Conservation (phyloP, 805 yeast species). For the Ogataea ganodermae region DNA sequence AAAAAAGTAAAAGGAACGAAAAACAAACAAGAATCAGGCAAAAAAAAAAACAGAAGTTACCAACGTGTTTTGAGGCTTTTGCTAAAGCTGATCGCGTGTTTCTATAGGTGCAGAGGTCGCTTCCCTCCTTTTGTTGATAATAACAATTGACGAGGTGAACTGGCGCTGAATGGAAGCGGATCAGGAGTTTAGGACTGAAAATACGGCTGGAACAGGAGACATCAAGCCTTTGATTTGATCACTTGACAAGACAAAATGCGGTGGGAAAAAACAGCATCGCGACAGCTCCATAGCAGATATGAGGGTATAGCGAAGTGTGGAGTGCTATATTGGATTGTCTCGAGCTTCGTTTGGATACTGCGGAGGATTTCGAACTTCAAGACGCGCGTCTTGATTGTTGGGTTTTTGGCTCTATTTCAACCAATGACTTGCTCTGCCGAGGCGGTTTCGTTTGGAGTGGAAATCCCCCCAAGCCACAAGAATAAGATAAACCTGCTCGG, state of each 20-base stretch:
- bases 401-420: neutral
- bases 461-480: constrained; percentile 15
- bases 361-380: neutral
- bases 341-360: neutral
- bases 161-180: neutral
- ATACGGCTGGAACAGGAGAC: neutral
- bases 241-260: neutral
- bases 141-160: neutral
- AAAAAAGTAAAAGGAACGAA: constrained; percentile 4
- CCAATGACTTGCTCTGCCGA: constrained; percentile 7
- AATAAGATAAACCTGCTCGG: constrained; percentile 15
- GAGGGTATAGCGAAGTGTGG: neutral
- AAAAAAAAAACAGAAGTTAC: neutral
- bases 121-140: neutral
- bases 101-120: neutral
- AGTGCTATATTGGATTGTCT: neutral
- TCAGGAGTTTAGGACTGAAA: neutral
- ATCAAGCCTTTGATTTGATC: neutral
- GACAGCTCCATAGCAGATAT: too few relatives aligned
- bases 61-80: neutral
- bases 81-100: neutral
- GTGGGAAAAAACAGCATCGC: neutral
- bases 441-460: constrained; percentile 31
- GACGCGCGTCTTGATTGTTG: constrained; percentile 7
- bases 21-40: constrained; percentile 3